Base-by-base conservation (phyloP, 2,329 filamentous ascomycete species). In the Fusarium sp. region DNA sequence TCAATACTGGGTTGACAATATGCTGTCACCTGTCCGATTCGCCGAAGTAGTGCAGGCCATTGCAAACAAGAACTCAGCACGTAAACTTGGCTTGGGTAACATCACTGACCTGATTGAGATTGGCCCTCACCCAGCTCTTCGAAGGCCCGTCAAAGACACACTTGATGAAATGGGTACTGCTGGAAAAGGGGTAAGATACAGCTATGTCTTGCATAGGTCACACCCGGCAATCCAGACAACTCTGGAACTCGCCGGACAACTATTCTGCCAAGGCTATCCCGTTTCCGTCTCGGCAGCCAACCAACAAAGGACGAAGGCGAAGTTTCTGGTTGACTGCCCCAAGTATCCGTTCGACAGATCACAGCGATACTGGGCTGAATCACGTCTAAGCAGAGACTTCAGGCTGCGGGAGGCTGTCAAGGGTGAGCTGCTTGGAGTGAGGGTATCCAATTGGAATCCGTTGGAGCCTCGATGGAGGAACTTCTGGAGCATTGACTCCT, bases 1-100 rank as follows among this genome's bases (percentile, higher is more conserved):
- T 1, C 71, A 76, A 6, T 84, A 86, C 77, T 85, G 84, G 84
- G 82, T 85, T 4, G 80, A 81, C 30, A 83, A 83, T 50, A 74
- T 83, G 28, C 77, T 79, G 0, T 78, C 76, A 8, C 70, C 83
- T 5, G 81, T 86, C 15, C 73, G 76, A 22, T 85, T 86, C 58
- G 84, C 86, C 66, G 65, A 64, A 32, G 62, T 57, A 8, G 20
- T 77, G 12, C 47, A 62, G 12, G 69, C 77, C 24, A 47, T 61
- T 30, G 24, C 22, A 3, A 61, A 15, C 11, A 55, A 20, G 26
- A 22, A 44, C 10, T 44, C 26, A 8, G 24, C 26, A 28, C 48
- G 32, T n/a, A 45, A 36, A 5, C n/a, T 24, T 5, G 59, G 36
- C 12, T n/a, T 54, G 5, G 45, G 17, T 4, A 48, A 9, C 0